Evolutionary conservation across 768 basidiomycete genomes (phyloP), one percentile per base, ranked within the genome.

Genomic region (Albatrellus ellisii): DNA sequence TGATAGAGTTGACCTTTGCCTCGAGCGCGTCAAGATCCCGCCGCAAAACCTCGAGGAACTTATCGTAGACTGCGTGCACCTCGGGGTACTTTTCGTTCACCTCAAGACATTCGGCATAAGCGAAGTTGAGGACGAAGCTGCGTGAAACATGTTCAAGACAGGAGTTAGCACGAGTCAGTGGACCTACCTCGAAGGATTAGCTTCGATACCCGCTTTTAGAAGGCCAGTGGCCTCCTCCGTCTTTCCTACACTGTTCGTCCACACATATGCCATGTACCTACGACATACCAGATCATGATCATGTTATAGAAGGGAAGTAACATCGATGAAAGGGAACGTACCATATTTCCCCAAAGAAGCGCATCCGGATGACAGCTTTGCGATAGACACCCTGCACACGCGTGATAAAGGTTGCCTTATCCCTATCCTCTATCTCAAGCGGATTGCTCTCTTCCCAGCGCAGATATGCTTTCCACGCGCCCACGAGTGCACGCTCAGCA

Each of bases 391-490:
- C 76, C 53, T 79, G 77, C 9, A 98, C 68, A 20, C 95, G 71
- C 4, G 66, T 69, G 36, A 79, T 67, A 28, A 95, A 60, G 6
- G 70, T 69, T 1, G 66, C 60, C 46, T 72, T 70, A 51, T 94
- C 89, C 54, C 77, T 80, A 39, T 86, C 84, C 48, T 92, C 89
- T 29, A 98, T 75, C 59, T 90, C 88, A 40, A 97, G 71, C 1
- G 91, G 94, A 55, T 99, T 97, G 50, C 71, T 72, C 59, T 94
- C 88, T 60, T 99, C 94, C 85, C 86, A 97, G 52, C 90, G 90
- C 27, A 98, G 63, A 57, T 97, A 98, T 1, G 72, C 67, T 54
- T 88, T 87, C 95, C 95, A 99, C 20, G 75, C 73, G 18, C 78
- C 75, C n/a, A 90, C 75, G 22, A 83, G 70, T 12, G 70, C 69